These are phyloP conservation scores for Podospora pseudoanserina DNA, from an alignment of 495 filamentous ascomycete genomes.

Conservation along the genomic window DNA sequence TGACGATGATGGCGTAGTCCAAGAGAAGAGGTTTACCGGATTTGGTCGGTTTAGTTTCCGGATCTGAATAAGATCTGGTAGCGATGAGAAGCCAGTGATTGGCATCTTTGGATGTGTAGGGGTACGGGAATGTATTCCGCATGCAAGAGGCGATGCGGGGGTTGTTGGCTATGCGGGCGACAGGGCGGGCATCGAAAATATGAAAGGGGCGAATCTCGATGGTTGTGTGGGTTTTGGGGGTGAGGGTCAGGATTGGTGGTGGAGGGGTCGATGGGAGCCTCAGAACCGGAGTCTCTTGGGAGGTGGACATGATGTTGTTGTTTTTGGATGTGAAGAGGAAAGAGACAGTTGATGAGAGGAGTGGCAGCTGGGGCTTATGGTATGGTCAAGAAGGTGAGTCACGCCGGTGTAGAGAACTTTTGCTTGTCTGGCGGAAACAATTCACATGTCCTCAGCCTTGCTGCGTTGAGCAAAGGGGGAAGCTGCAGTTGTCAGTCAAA, in stretches of 20 bases:
- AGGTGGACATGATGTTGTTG: not conserved
- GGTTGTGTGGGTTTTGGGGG: not conserved
- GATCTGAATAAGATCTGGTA: conserved; percentile 3
- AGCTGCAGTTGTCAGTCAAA: not conserved
- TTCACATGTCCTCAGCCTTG: not conserved
- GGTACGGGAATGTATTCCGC: conserved; percentile 34
- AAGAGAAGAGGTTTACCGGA: conserved; percentile 5
- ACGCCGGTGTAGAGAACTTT: not conserved
- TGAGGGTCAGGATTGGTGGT: conserved; percentile 15
- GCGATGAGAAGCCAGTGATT: conserved; percentile 25
- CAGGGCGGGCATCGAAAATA: conserved; percentile 27
- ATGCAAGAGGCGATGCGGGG: conserved; percentile 34
- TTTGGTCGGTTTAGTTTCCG: not conserved
- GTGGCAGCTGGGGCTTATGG: not conserved
- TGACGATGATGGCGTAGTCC: conserved; percentile 35
- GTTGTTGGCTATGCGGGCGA: conserved; percentile 29
- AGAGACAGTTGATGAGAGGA: not conserved
- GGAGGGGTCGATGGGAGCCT: not conserved
- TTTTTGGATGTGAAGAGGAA: not conserved
- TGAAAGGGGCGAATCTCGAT: conserved; percentile 31
- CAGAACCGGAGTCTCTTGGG: not conserved
- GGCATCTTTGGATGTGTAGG: conserved; percentile 36
- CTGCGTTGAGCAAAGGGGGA: not conserved
- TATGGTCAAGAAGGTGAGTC: not conserved
- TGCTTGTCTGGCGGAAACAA: not conserved